These are phyloP conservation scores for Barnettozyma hawaiiensis DNA, from an alignment of 1,139 yeast species.

Conservation along the genomic window DNA sequence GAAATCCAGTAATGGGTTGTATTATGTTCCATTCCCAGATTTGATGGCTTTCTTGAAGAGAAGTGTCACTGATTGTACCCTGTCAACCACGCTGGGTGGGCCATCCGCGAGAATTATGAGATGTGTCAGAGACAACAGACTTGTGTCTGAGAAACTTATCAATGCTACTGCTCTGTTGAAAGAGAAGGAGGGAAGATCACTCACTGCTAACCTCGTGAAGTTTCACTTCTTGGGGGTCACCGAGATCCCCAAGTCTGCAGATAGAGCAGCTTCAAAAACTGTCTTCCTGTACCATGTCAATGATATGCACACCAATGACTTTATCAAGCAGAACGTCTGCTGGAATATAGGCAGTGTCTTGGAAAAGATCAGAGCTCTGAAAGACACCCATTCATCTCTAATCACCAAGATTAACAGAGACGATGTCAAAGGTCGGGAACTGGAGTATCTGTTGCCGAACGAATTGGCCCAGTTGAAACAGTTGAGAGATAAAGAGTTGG, in stretches of 20 bases:
- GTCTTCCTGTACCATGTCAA: constrained; percentile 76
- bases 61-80: constrained; percentile 53
- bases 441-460: constrained; percentile 62
- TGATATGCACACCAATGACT: constrained; percentile 43
- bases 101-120: constrained; percentile 61
- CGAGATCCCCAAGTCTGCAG: constrained; percentile 89
- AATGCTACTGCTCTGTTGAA: constrained; percentile 70
- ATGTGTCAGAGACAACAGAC: constrained; percentile 58
- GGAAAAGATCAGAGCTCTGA: constrained; percentile 49
- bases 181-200: constrained; percentile 69
- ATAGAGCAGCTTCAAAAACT: constrained; percentile 87
- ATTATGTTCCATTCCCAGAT: constrained; percentile 39
- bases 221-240: constrained; percentile 68
- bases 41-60: constrained; percentile 45
- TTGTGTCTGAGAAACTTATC: constrained; percentile 82
- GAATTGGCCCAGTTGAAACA: constrained; percentile 68
- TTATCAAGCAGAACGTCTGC: constrained; percentile 49
- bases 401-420: constrained; percentile 80
- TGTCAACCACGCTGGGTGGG: constrained; percentile 52
- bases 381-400: constrained; percentile 58
- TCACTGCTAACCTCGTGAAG: constrained; percentile 49
- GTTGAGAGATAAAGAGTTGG: constrained; percentile 53
- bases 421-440: constrained; percentile 82
- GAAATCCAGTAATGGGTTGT: constrained; percentile 39
- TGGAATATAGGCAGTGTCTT: constrained; percentile 66